Evolutionary conservation across 371 early-diverging fungal genomes (phyloP).

Genomic region (Rhizomucor pusillus): DNA sequence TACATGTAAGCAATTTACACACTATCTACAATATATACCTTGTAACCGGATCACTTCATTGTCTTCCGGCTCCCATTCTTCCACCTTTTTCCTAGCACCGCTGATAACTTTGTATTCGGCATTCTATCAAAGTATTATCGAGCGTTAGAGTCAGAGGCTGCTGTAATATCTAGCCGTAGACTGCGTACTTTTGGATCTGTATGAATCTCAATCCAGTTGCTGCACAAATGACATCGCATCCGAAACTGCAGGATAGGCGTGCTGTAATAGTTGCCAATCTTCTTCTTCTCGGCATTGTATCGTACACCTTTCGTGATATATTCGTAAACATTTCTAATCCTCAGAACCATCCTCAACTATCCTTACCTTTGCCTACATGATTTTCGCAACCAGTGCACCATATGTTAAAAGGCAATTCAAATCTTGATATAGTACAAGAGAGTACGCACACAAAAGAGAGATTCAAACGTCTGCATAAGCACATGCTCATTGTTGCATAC

Average conservation of each 20-base stretch:
- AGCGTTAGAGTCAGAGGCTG: too few relatives aligned
- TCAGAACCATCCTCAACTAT: background rate
- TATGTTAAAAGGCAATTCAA: constrained; percentile 90
- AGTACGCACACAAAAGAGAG: too few relatives aligned
- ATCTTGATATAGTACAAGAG: constrained; percentile 34
- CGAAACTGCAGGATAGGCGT: constrained; percentile 89
- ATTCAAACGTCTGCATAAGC: too few relatives aligned
- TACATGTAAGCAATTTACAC: background rate
- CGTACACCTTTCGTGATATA: constrained; percentile 64
- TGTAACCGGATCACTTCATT: constrained; percentile 61
- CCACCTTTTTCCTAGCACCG: constrained; percentile 79
- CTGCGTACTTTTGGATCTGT: constrained; percentile 89
- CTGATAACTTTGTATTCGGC: constrained; percentile 70
- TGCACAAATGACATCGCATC: constrained; percentile 91
- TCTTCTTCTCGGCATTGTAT: constrained; percentile 94
- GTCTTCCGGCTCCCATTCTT: constrained; percentile 74
- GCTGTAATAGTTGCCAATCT: constrained; percentile 84
- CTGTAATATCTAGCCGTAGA: too few relatives aligned
- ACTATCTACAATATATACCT: constrained; percentile 21
- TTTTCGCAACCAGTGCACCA: constrained; percentile 88
- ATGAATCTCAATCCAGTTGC: constrained; percentile 86
- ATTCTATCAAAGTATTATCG: constrained; percentile 49
- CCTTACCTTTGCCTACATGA: constrained; percentile 80
- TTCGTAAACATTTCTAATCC: background rate
- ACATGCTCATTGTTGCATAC: too few relatives aligned